Percentiles rank a stretch among this genome's conserved stretches.
Conservation (phyloP, 495 filamentous ascomycete genomes). For the Umbilicaria muhlenbergii region DNA sequence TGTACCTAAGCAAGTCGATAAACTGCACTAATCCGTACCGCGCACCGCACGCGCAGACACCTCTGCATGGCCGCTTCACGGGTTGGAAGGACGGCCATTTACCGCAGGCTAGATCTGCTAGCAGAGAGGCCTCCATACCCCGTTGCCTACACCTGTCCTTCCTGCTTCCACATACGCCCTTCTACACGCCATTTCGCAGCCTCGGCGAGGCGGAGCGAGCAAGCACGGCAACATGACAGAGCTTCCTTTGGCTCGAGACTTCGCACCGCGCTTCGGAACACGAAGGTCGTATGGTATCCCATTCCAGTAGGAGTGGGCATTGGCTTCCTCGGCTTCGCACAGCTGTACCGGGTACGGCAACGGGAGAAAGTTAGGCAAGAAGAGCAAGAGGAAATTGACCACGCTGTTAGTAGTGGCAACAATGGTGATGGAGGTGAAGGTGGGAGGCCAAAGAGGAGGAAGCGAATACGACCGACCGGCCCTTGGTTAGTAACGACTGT, state of each 20-base stretch:
- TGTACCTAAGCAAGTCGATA: neutral
- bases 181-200: constrained; percentile 3
- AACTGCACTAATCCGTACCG: constrained; percentile 1
- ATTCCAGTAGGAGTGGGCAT: constrained; percentile 87
- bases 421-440: constrained; percentile 10
- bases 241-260: constrained; percentile 48
- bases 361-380: constrained; percentile 35
- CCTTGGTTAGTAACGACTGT: constrained; percentile 50
- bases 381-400: constrained; percentile 29
- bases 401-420: neutral
- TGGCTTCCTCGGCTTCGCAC: constrained; percentile 66
- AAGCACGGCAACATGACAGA: constrained; percentile 25
- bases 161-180: constrained; percentile 25
- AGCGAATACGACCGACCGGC: constrained; percentile 65
- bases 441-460: constrained; percentile 42
- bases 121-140: neutral
- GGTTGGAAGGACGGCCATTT: neutral
- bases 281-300: constrained; percentile 86
- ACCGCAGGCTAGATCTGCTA: neutral
- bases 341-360: constrained; percentile 63
- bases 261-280: constrained; percentile 48
- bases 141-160: constrained; percentile 19
- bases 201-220: constrained; percentile 17
- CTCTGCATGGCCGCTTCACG: constrained; percentile 4
- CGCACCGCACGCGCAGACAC: constrained; percentile 1